A percentile compares a stretch with the other conserved stretches of the same genome.
Evolutionary conservation across 495 filamentous ascomycete species (phyloP).

Genomic region (Pseudomonodictys pantanalensis): DNA sequence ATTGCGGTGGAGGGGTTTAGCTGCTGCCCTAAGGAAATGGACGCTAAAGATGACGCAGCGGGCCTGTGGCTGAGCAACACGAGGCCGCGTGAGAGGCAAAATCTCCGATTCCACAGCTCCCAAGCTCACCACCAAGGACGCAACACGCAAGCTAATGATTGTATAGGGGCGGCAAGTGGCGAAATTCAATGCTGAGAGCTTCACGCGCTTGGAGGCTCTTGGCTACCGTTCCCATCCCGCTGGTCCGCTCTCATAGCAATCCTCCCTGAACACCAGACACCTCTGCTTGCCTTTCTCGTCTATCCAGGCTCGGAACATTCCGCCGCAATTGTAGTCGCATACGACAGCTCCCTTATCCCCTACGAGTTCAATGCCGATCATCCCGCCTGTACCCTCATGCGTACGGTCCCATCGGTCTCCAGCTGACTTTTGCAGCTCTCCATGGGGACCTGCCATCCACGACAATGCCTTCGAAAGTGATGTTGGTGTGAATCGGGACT

Average conservation of each 20-base stretch:
- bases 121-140: no score
- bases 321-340: conserved; percentile 80
- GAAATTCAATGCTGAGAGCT: no score
- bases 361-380: conserved; percentile 77
- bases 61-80: no score
- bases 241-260: conserved; percentile 24
- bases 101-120: no score
- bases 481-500: conserved; percentile 61
- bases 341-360: conserved; percentile 55
- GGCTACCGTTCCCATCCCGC: conserved; percentile 12
- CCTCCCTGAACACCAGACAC: conserved; percentile 37
- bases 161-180: no score
- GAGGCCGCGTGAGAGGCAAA: no score
- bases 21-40: no score
- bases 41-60: no score
- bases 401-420: conserved; percentile 71
- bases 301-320: conserved; percentile 84
- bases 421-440: conserved; percentile 74
- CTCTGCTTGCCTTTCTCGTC: conserved; percentile 59
- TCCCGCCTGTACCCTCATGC: conserved; percentile 79
- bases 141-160: no score
- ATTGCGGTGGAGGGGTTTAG: no score
- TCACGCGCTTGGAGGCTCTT: no score
- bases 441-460: conserved; percentile 64
- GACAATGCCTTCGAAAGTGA: conserved; percentile 51